A percentile compares a stretch with the other conserved stretches of the same genome.
Evolutionary conservation across 1,284 basidiomycete genomes (phyloP).

Genomic region (Melanopsichium pennsylvanicum): DNA sequence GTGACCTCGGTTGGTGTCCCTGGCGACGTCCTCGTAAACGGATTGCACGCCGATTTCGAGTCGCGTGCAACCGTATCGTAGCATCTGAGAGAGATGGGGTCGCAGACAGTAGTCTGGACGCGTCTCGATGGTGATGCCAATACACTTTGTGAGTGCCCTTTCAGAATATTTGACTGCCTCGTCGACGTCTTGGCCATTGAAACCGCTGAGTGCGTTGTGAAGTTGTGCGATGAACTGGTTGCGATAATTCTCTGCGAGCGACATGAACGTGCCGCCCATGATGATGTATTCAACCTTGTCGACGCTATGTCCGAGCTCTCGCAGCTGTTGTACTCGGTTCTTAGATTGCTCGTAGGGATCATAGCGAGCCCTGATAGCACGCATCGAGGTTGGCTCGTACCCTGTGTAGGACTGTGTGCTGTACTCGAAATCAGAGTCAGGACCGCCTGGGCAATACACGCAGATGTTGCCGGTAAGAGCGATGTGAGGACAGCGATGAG

Average conservation of each 20-base stretch:
- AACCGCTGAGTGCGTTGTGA: conserved; percentile 95
- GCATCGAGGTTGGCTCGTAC: conserved; percentile 98
- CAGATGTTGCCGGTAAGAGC: conserved; percentile 99
- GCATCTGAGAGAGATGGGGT: conserved; percentile 97
- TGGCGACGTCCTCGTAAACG: conserved; percentile 97
- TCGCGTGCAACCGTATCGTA: conserved; percentile 96
- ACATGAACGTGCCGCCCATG: conserved; percentile 99
- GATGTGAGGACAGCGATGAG: conserved; percentile 98
- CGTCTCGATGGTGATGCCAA: conserved; percentile 99
- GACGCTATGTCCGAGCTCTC: conserved; percentile 91
- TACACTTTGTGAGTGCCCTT: conserved; percentile 95
- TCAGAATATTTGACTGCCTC: conserved; percentile 99
- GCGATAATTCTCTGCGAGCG: conserved; percentile 94
- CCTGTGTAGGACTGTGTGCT: conserved; percentile 96
- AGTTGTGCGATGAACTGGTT: conserved; percentile 92
- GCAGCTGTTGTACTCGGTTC: conserved; percentile 92
- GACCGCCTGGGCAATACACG: conserved; percentile 99
- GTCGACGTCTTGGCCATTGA: conserved; percentile 87
- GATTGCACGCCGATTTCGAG: conserved; percentile 98
- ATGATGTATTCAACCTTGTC: conserved; percentile 99
- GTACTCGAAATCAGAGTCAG: conserved; percentile 99
- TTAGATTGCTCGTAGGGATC: conserved; percentile 98
- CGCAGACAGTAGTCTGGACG: conserved; percentile 97
- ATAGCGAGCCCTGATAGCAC: conserved; percentile 95
- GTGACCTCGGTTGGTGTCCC: conserved; percentile 94